A percentile compares a stretch with the other conserved stretches of the same genome.
These are phyloP conservation scores for Novymonas esmeraldas DNA, from an alignment of 208 protist genomes.

Conservation along the genomic window DNA sequence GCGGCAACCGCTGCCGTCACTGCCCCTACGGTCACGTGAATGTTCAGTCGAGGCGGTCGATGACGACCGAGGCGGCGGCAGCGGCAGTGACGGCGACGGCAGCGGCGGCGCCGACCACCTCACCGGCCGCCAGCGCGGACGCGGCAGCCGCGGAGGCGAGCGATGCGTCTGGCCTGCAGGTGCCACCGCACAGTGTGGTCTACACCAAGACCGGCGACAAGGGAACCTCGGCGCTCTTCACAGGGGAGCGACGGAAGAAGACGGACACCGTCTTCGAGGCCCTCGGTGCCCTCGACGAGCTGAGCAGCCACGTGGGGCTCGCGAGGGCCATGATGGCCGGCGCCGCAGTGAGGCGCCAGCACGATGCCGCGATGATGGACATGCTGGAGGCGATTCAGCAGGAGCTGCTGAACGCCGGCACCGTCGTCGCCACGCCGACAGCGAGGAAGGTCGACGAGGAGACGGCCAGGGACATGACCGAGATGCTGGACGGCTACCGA, in stretches of 20 bases:
- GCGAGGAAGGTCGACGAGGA: slow-evolving; percentile 18
- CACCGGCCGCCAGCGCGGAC: slow-evolving; percentile 1
- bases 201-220: slow-evolving; percentile 76
- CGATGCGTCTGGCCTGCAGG: not conserved
- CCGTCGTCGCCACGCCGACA: slow-evolving; percentile 67
- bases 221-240: slow-evolving; percentile 61
- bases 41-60: slow-evolving; percentile 15
- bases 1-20: slow-evolving; percentile 54
- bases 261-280: slow-evolving; percentile 66
- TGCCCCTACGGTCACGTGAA: slow-evolving; percentile 62
- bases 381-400: slow-evolving; percentile 58
- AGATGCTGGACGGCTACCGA: slow-evolving; percentile 25
- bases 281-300: slow-evolving; percentile 63
- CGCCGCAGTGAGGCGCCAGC: slow-evolving; percentile 15
- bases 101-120: not conserved
- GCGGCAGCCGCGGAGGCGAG: not conserved
- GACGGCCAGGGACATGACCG: slow-evolving; percentile 13
- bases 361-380: slow-evolving; percentile 26
- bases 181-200: slow-evolving; percentile 33
- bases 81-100: not conserved
- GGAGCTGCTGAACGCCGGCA: slow-evolving; percentile 68
- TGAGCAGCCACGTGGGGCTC: slow-evolving; percentile 59
- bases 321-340: slow-evolving; percentile 32
- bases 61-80: not conserved
- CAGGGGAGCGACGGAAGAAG: slow-evolving; percentile 56